A percentile compares a stretch with the other conserved stretches of the same genome.
Conservation (phyloP, 2,329 filamentous ascomycete species). For the Davidsoniella neocaledoniae region DNA sequence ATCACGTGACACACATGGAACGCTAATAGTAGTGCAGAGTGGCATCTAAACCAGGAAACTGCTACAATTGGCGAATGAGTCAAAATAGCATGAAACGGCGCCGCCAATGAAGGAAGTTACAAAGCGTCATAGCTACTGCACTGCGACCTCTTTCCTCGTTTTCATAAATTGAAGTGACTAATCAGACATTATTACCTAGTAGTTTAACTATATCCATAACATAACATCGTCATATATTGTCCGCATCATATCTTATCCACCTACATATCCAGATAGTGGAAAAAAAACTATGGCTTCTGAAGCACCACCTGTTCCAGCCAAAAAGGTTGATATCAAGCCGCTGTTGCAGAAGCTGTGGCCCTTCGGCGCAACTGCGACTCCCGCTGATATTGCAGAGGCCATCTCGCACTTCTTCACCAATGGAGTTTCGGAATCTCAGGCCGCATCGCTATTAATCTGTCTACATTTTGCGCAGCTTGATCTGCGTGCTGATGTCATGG, state of each 20-base stretch:
- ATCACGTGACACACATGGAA: background rate
- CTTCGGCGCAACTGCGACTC: slow-evolving; percentile 37
- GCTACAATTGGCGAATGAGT: background rate
- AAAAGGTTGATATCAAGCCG: slow-evolving; percentile 44
- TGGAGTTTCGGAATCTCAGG: slow-evolving; percentile 73
- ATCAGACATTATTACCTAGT: background rate
- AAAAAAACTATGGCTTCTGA: slow-evolving; percentile 13
- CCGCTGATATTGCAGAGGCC: slow-evolving; percentile 74
- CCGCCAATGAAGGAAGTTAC: background rate
- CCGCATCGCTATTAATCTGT: slow-evolving; percentile 71
- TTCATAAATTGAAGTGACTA: background rate
- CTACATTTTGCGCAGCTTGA: slow-evolving; percentile 85
- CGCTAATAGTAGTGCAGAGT: background rate
- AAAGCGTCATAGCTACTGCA: background rate
- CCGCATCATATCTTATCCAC: too few species aligned
- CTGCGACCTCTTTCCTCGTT: background rate
- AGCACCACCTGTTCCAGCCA: slow-evolving; percentile 29
- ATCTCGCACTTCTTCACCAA: slow-evolving; percentile 86
- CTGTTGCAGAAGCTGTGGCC: slow-evolving; percentile 60
- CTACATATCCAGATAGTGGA: too few species aligned
- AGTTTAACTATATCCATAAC: background rate
- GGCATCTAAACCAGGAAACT: background rate
- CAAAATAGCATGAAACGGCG: background rate
- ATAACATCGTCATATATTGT: background rate
- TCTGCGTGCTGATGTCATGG: slow-evolving; percentile 67